Percentiles rank a stretch among this genome's conserved stretches.
phyloP scores from a whole-genome alignment of 352 stramenopile genomes.

The Pythium vanterpoolii region DNA sequence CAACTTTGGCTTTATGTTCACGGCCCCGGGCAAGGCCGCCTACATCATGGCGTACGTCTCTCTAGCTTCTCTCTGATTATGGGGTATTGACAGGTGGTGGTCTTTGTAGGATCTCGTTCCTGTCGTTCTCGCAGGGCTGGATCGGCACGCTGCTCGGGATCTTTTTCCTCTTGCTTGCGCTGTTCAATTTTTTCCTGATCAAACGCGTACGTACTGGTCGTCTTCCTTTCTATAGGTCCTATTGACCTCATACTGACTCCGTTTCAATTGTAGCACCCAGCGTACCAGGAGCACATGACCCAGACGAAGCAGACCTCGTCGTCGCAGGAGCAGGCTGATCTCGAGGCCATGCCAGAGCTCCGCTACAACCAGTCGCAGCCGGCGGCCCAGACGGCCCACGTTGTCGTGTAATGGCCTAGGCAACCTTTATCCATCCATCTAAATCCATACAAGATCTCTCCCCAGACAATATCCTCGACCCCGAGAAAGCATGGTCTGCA shows the following conservation, averaged over 20 bases:
- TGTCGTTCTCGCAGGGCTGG: constrained; percentile 77
- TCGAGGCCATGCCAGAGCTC: constrained; percentile 75
- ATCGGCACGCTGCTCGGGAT: constrained; percentile 72
- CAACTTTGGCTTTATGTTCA: constrained; percentile 91
- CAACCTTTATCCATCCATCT: not conserved
- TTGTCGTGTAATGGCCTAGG: constrained; percentile 37
- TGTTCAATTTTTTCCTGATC: constrained; percentile 90
- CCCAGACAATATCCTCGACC: not conserved
- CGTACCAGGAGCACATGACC: constrained; percentile 76
- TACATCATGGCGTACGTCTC: constrained; percentile 78
- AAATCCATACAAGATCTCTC: not conserved
- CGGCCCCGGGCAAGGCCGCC: constrained; percentile 68
- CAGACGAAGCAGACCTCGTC: constrained; percentile 42
- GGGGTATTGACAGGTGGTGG: not conserved
- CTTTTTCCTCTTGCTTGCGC: constrained; percentile 68
- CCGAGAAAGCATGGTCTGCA: too few species aligned
- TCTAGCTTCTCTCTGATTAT: not conserved
- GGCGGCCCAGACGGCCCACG: constrained; percentile 45
- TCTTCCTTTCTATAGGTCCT: not conserved
- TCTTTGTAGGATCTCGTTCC: constrained; percentile 61
- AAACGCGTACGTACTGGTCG: constrained; percentile 41
- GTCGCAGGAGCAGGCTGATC: constrained; percentile 54
- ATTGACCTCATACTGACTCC: not conserved
- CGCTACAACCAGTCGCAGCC: constrained; percentile 71
- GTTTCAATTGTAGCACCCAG: constrained; percentile 45